Evolutionary conservation across 257 asterid genomes (phyloP).

Genomic region (Forsythia suspensa): DNA sequence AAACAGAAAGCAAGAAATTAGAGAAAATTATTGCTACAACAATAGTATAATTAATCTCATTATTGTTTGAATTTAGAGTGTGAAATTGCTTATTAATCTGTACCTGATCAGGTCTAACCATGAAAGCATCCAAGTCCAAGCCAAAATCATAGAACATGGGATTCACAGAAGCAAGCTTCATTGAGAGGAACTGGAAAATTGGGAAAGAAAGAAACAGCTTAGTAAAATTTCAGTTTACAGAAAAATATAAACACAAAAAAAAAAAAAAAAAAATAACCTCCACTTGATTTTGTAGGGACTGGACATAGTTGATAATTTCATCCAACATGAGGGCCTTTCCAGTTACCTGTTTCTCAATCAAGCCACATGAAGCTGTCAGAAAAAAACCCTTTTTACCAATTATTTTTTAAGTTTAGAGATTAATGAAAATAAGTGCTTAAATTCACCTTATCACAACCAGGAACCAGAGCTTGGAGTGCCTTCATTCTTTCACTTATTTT

Average conservation of each 20-base stretch:
- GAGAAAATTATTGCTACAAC: background rate
- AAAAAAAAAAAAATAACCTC: conserved; percentile 47
- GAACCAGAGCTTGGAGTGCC: conserved; percentile 54
- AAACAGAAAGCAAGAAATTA: background rate
- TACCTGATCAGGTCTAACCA: conserved; percentile 69
- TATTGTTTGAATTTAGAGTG: no score
- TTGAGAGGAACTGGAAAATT: conserved; percentile 71
- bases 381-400: background rate
- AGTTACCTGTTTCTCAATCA: conserved; percentile 61
- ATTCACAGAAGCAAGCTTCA: conserved; percentile 80
- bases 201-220: background rate
- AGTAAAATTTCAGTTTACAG: background rate
- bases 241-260: background rate
- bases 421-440: background rate
- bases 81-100: background rate
- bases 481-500: conserved; percentile 59
- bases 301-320: conserved; percentile 88
- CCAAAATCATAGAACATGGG: conserved; percentile 74
- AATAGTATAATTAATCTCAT: no score
- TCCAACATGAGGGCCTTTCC: conserved; percentile 98
- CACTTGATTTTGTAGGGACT: conserved; percentile 84
- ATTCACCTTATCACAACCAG: conserved; percentile 56
- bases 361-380: conserved; percentile 29
- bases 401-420: background rate
- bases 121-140: conserved; percentile 63